phyloP scores from a whole-genome alignment of 176 grass and related monocot genomes.

The Cymbopogon citratus region DNA sequence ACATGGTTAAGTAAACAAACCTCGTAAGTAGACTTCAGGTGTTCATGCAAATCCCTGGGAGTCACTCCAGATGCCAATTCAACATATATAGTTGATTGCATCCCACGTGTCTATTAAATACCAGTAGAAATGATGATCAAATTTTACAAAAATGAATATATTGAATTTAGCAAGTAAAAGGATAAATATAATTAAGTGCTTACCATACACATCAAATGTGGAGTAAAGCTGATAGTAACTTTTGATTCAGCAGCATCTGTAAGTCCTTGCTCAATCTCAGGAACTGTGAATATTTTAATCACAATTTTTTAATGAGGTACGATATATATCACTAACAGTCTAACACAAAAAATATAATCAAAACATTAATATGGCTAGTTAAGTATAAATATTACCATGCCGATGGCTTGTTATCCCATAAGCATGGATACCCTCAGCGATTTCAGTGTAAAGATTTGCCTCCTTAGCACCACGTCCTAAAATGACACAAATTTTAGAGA shows the following conservation, averaged over 20 bases:
- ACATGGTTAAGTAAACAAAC: constrained; percentile 35
- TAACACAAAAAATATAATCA: constrained; percentile 7
- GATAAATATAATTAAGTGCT: neutral
- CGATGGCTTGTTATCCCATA: constrained; percentile 93
- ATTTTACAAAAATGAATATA: constrained; percentile 1
- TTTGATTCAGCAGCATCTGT: constrained; percentile 73
- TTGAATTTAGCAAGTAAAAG: neutral
- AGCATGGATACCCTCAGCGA: constrained; percentile 88
- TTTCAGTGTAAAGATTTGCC: constrained; percentile 96
- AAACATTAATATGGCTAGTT: neutral
- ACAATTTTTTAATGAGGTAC: constrained; percentile 19
- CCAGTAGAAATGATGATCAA: neutral
- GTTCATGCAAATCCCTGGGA: constrained; percentile 61
- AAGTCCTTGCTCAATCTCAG: constrained; percentile 97
- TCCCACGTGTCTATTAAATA: constrained; percentile 81
- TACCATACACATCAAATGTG: constrained; percentile 97
- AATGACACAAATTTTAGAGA: constrained; percentile 1
- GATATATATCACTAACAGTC: constrained; percentile 21
- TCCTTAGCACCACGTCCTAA: constrained; percentile 98
- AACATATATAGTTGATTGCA: constrained; percentile 92
- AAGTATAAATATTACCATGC: constrained; percentile 56
- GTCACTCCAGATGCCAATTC: constrained; percentile 81
- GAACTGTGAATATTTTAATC: constrained; percentile 52
- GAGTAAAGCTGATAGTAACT: constrained; percentile 95
- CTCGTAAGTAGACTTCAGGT: constrained; percentile 76